Evolutionary conservation across 139 green algal species (phyloP).

Genomic region (Chlamydomonas sp.): DNA sequence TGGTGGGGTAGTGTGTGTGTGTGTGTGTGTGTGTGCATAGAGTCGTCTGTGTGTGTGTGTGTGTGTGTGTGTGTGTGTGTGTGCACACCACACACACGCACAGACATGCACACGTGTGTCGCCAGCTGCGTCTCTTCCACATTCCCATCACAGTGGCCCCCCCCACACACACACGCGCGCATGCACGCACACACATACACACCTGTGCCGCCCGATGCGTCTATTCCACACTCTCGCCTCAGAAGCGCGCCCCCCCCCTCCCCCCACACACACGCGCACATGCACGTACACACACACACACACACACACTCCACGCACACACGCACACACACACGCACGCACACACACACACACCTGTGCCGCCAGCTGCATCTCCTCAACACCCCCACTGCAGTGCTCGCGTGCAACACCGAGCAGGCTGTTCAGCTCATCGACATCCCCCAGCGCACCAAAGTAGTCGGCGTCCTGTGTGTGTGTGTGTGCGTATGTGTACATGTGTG

Average conservation of each 20-base stretch:
- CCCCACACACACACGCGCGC: too few species aligned
- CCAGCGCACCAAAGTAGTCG: conserved; percentile 62
- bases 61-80: background rate
- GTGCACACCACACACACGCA: background rate
- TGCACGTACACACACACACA: too few species aligned
- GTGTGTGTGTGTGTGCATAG: background rate
- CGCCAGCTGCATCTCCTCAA: too few species aligned
- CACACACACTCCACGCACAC: too few species aligned
- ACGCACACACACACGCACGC: too few species aligned
- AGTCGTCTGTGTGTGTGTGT: background rate
- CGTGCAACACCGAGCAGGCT: conserved; percentile 60
- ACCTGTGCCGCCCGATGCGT: too few species aligned
- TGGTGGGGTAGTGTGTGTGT: background rate
- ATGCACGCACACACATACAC: too few species aligned
- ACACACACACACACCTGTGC: too few species aligned
- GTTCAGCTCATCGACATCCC: conserved; percentile 94
- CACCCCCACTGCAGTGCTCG: conserved; percentile 22
- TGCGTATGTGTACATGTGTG: background rate
- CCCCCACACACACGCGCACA: background rate
- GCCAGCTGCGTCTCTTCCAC: too few species aligned
- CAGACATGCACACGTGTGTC: background rate
- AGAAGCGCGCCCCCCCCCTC: too few species aligned
- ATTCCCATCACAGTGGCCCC: too few species aligned
- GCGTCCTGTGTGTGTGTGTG: conserved; percentile 13
- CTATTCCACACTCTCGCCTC: too few species aligned